A percentile compares a stretch with the other conserved stretches of the same genome.
phyloP scores from a whole-genome alignment of 805 yeast genomes.

The Saccharomycopsis sp. region DNA sequence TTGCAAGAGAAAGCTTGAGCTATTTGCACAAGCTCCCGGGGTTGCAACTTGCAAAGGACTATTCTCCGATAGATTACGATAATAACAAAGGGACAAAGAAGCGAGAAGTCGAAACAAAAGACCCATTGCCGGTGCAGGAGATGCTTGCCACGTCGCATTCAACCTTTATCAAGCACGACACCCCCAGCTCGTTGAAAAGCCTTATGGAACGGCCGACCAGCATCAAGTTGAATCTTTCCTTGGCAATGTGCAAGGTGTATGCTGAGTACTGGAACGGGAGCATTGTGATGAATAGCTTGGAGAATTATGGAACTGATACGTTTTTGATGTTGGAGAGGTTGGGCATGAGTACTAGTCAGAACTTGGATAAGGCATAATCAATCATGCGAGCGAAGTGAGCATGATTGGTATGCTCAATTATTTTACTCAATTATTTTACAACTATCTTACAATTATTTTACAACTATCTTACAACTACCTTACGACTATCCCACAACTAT shows the following conservation, averaged over 20 bases:
- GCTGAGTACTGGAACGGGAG: constrained; percentile 97
- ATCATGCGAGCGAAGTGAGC: background rate
- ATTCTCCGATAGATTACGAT: constrained; percentile 23
- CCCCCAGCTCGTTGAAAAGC: constrained; percentile 33
- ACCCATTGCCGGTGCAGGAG: background rate
- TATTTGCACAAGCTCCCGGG: constrained; percentile 70
- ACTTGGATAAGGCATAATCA: constrained; percentile 58
- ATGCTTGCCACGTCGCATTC: constrained; percentile 13
- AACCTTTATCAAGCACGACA: background rate
- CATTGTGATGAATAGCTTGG: constrained; percentile 68
- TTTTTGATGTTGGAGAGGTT: constrained; percentile 69
- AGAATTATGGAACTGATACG: constrained; percentile 90
- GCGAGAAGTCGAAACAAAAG: constrained; percentile 22
- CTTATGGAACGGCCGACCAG: constrained; percentile 67
- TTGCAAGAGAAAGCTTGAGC: constrained; percentile 48
- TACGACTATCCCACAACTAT: too few species aligned
- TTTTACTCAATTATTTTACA: too few species aligned
- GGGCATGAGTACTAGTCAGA: constrained; percentile 58
- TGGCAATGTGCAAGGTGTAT: constrained; percentile 88
- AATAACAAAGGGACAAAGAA: background rate
- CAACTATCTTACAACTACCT: too few species aligned
- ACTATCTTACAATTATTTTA: too few species aligned
- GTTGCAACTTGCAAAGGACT: constrained; percentile 32
- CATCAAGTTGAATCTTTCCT: constrained; percentile 73
- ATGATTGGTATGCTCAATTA: too few species aligned